Conservation (phyloP, 139 green algal genomes). For the Coccomyxa sp. region DNA sequence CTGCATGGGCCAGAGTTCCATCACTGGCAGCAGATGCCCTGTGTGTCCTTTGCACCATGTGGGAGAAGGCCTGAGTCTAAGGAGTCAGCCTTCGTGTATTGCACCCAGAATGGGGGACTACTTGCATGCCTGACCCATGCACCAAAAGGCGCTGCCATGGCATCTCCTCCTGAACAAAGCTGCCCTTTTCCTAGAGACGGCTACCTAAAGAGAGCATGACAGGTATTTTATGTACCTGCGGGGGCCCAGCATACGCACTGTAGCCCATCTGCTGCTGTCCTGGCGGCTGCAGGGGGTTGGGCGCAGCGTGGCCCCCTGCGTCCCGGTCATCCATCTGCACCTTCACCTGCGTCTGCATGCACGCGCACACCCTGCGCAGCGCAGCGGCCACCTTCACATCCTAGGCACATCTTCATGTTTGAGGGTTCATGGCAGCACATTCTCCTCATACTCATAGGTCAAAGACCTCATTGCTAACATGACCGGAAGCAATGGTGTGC, state of each 20-base stretch:
- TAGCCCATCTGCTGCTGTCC: background rate
- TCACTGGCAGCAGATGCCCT: background rate
- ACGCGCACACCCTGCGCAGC: constrained; percentile 72
- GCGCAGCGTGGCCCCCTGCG: constrained; percentile 18
- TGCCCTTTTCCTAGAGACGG: background rate
- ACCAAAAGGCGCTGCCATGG: no score
- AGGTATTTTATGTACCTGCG: background rate
- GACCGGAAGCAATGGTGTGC: no score
- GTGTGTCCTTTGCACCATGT: background rate
- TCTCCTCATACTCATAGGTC: background rate
- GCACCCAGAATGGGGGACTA: background rate
- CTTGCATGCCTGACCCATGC: background rate
- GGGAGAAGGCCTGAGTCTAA: background rate
- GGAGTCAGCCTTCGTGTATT: background rate
- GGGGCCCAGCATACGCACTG: background rate
- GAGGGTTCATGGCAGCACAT: background rate
- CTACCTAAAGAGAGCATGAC: background rate
- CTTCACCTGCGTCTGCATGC: constrained; percentile 90
- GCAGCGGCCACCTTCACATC: background rate
- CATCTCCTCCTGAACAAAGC: background rate
- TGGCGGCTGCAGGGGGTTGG: constrained; percentile 7
- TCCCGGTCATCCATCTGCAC: constrained; percentile 79
- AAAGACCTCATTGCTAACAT: no score
- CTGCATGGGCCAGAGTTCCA: background rate
- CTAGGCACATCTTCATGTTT: background rate